phyloP scores from a whole-genome alignment of 2,329 filamentous ascomycete genomes.

The Hirsutella rhossiliensis region DNA sequence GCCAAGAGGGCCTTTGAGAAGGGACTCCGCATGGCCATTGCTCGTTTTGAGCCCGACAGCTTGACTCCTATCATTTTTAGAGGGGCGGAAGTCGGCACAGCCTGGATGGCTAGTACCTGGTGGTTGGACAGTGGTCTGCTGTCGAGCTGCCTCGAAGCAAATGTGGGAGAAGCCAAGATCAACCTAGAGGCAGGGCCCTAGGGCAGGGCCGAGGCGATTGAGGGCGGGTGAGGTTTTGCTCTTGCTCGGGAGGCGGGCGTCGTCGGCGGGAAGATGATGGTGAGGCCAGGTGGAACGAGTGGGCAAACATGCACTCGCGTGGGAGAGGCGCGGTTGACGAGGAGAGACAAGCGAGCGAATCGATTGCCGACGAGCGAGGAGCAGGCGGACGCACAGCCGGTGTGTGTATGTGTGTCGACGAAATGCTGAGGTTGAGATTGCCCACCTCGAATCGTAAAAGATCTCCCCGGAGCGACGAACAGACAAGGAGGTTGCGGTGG shows the following conservation, averaged over 20 bases:
- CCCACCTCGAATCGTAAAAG: neutral
- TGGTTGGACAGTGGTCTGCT: neutral
- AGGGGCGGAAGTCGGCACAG: neutral
- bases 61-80: conserved; percentile 23
- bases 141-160: neutral
- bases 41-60: conserved; percentile 23
- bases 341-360: conserved; percentile 1
- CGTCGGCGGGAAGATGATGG: neutral
- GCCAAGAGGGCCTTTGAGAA: conserved; percentile 32
- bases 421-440: too few species aligned
- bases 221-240: neutral
- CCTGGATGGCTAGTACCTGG: neutral
- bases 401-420: neutral
- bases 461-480: neutral
- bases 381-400: neutral
- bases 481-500: neutral
- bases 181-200: neutral
- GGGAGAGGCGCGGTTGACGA: neutral
- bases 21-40: conserved; percentile 37
- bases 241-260: too few species aligned
- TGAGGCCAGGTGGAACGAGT: neutral
- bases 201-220: neutral
- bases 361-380: neutral
- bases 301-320: neutral
- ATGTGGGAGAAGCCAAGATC: neutral